These are phyloP conservation scores for Nemania sp. DNA, from an alignment of 2,329 filamentous ascomycete species.

Conservation along the genomic window DNA sequence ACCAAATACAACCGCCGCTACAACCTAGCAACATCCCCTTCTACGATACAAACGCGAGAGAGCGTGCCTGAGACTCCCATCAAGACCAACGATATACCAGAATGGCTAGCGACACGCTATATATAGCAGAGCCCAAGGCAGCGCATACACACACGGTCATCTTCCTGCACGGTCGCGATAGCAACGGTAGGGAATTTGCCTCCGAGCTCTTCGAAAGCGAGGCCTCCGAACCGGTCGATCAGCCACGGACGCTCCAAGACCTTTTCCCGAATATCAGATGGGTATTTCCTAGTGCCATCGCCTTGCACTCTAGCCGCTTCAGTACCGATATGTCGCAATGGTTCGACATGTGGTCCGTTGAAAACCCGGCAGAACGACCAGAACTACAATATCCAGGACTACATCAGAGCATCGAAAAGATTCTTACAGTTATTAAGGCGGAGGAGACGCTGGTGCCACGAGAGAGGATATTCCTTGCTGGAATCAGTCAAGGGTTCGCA, in stretches of 20 bases:
- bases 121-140: conserved; percentile 45
- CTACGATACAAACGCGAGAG: no score
- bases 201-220: conserved; percentile 47
- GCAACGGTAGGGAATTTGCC: conserved; percentile 45
- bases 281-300: conserved; percentile 38
- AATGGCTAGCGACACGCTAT: conserved; percentile 11
- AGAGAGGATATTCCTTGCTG: conserved; percentile 37
- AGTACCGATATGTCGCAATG: conserved; percentile 34
- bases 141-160: conserved; percentile 52
- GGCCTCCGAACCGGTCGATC: conserved; percentile 28
- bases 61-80: no score
- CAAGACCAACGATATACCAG: background rate
- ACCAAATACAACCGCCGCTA: no score
- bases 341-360: conserved; percentile 54
- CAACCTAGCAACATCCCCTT: no score
- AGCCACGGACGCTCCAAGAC: conserved; percentile 31
- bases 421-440: conserved; percentile 29
- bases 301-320: conserved; percentile 29
- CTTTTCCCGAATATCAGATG: conserved; percentile 34
- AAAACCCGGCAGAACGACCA: conserved; percentile 48
- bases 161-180: conserved; percentile 52
- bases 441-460: conserved; percentile 32
- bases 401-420: conserved; percentile 24
- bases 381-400: conserved; percentile 34
- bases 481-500: conserved; percentile 42